Evolutionary conservation across 2,329 filamentous ascomycete species (phyloP).

Genomic region (Paecilomyces niveus): DNA sequence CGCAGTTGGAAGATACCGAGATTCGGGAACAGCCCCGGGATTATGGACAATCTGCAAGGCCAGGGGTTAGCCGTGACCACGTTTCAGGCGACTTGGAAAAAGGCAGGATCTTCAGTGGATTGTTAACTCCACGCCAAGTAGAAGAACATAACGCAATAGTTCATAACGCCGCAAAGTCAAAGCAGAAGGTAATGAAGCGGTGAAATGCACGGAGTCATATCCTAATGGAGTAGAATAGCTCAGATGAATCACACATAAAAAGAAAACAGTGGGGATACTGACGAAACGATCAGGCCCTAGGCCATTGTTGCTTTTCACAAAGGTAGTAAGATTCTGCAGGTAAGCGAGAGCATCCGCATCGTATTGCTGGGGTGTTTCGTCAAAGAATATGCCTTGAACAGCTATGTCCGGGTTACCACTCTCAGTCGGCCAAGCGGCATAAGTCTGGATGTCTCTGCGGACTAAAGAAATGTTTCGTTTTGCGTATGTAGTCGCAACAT

Average conservation of each 20-base stretch:
- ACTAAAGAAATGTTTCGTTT: slow-evolving; percentile 34
- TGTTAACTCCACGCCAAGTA: background rate
- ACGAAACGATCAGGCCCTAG: slow-evolving; percentile 33
- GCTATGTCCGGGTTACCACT: slow-evolving; percentile 30
- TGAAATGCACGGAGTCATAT: background rate
- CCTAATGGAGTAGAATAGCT: no score
- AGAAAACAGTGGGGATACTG: slow-evolving; percentile 15
- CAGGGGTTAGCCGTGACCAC: slow-evolving; percentile 3
- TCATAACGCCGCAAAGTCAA: background rate
- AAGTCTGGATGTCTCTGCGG: slow-evolving; percentile 37
- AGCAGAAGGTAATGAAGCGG: background rate
- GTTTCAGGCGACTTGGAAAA: slow-evolving; percentile 14
- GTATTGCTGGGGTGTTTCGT: slow-evolving; percentile 39
- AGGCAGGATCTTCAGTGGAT: slow-evolving; percentile 7
- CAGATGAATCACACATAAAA: background rate
- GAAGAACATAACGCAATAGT: background rate
- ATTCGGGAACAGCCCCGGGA: slow-evolving; percentile 38
- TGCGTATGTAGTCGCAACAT: slow-evolving; percentile 46
- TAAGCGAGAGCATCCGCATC: slow-evolving; percentile 22
- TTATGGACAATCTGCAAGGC: slow-evolving; percentile 37
- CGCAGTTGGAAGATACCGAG: slow-evolving; percentile 32
- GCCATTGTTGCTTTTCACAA: slow-evolving; percentile 23
- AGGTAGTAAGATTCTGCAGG: slow-evolving; percentile 23
- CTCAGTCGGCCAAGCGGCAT: slow-evolving; percentile 37
- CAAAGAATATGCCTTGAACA: slow-evolving; percentile 44